phyloP scores from a whole-genome alignment of 805 yeast genomes.

The Scheffersomyces ergatensis region DNA sequence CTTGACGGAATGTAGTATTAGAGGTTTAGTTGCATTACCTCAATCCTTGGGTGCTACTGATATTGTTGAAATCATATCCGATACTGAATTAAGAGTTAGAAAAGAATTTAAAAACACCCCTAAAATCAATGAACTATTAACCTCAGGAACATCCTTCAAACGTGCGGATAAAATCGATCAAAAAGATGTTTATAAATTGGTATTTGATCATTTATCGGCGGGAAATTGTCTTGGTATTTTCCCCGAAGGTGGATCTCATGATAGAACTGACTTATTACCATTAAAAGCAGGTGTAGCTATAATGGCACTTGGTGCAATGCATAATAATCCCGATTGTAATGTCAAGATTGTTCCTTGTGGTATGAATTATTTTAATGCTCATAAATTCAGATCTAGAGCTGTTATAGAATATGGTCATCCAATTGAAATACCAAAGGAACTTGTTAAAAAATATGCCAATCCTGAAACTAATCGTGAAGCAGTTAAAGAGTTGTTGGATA shows the following conservation, averaged over 20 bases:
- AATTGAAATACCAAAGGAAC: constrained; percentile 52
- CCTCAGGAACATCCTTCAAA: constrained; percentile 57
- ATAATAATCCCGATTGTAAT: constrained; percentile 66
- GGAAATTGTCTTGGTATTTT: constrained; percentile 89
- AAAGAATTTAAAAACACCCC: constrained; percentile 63
- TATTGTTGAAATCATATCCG: constrained; percentile 64
- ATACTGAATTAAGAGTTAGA: constrained; percentile 64
- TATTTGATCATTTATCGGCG: constrained; percentile 76
- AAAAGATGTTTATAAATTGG: constrained; percentile 75
- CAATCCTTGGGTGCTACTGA: constrained; percentile 75
- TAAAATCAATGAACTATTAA: constrained; percentile 43
- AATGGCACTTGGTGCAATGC: constrained; percentile 96
- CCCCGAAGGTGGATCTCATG: constrained; percentile 99
- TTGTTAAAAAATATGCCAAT: constrained; percentile 63
- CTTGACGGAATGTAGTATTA: constrained; percentile 55
- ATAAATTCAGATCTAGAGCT: constrained; percentile 92
- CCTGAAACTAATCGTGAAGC: constrained; percentile 72
- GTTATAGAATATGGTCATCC: constrained; percentile 94
- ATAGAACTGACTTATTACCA: constrained; percentile 86
- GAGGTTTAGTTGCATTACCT: constrained; percentile 76
- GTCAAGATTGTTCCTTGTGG: constrained; percentile 95
- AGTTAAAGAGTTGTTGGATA: constrained; percentile 66
- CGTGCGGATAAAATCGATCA: constrained; percentile 86
- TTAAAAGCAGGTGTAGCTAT: constrained; percentile 96
- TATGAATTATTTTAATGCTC: constrained; percentile 95